These are phyloP conservation scores for Phytophthora podocarpi DNA, from an alignment of 352 stramenopile species.

Conservation along the genomic window DNA sequence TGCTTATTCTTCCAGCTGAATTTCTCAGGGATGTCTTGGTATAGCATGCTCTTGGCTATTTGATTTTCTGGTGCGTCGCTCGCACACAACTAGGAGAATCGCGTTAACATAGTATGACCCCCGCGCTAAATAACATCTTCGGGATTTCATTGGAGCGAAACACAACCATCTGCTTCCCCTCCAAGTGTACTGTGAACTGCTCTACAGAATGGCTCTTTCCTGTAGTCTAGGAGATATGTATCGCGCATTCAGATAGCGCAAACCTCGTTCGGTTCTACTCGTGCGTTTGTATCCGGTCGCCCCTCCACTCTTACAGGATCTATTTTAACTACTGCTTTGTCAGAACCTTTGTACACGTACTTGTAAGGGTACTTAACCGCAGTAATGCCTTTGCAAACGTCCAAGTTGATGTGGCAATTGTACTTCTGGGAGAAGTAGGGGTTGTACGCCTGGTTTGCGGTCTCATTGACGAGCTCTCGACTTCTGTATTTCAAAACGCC, in stretches of 20 bases:
- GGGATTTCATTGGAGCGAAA: not conserved
- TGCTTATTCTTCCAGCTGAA: not conserved
- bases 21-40: conserved; percentile 19
- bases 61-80: too few relatives aligned
- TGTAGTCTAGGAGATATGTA: not conserved
- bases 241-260: not conserved
- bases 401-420: not conserved
- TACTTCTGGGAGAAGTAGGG: not conserved
- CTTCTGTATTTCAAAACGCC: too few relatives aligned
- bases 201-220: not conserved
- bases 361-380: not conserved
- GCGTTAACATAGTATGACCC: not conserved
- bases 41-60: conserved; percentile 4
- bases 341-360: not conserved
- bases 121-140: not conserved
- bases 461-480: too few relatives aligned
- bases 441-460: too few relatives aligned
- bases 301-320: not conserved
- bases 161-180: not conserved
- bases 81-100: conserved; percentile 8
- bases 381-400: not conserved
- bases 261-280: not conserved
- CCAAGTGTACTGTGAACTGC: not conserved
- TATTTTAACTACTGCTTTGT: not conserved
- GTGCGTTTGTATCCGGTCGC: not conserved